Base-by-base conservation (phyloP, 495 filamentous ascomycete genomes). In the Chaetomidium leptoderma region DNA sequence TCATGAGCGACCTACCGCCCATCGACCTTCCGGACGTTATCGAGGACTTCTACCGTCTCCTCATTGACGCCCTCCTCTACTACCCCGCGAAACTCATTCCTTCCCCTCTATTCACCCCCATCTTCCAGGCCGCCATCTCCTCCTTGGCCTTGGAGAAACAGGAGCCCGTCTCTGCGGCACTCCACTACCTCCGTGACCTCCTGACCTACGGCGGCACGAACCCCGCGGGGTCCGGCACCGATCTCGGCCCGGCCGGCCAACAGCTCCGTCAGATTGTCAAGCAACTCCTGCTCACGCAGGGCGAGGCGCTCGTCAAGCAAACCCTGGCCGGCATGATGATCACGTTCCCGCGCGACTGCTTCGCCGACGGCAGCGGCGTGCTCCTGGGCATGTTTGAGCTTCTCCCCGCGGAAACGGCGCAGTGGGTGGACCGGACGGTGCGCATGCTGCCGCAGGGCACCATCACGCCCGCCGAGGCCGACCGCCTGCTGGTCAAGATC, bases 271-370 rank as follows among this genome's bases (percentile, higher is more conserved):
- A 77, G 29, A 81, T 85, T 19, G 87, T 99, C 50, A 88, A 86
- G 70, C 72, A 81, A 43, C 81, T 97, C 35, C 68, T 95, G 46
- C 49, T 79, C 2, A 75, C 78, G 0, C 84, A 92, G 48, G 93
- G 95, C 47, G 87, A 91, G 69, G 69, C 82, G 24, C 78, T 99
- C 33, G 81, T 89, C 21, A 91, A 95, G 69, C 88, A 90, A 40
- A 83, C 95, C 37, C 74, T 97, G 66, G 91, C 91, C 5, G 93
- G 93, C 60, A 92, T 99, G 91, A 97, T 99, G 92, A 97, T 96
- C 68, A 90, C 85, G 0, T 99, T 97, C 77, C 93, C 93, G 0
- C 81, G 85, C 43, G 95, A 96, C 68, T 97, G 91, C 73, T 91
- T 97, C 70, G 82, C 92, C 0, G 95, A 97, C 71, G 91, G 91